Conservation (phyloP, 176 grass and related monocot genomes). For the Triticum dicoccoides region DNA sequence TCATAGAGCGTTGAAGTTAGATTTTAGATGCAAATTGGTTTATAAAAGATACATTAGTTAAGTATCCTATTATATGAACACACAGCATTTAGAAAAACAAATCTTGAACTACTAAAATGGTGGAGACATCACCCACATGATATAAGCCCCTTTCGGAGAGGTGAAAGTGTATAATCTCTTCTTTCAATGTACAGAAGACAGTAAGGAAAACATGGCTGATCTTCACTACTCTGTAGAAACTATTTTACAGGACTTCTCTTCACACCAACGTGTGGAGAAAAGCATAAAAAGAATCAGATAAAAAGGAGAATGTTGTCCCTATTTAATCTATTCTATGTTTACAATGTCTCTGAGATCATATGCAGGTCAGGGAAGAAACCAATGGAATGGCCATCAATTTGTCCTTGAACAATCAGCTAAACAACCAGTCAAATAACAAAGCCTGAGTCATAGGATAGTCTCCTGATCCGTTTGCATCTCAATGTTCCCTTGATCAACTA, state of each 20-base stretch:
- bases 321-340: constrained; percentile 32
- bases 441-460: constrained; percentile 21
- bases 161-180: constrained; percentile 7
- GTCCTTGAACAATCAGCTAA: neutral
- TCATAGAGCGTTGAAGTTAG: neutral
- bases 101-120: neutral
- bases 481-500: constrained; percentile 52
- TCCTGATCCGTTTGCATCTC: constrained; percentile 46
- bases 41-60: neutral
- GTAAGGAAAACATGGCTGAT: constrained; percentile 24
- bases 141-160: constrained; percentile 6
- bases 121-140: neutral
- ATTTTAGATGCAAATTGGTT: neutral
- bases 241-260: constrained; percentile 31
- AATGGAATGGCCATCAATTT: neutral
- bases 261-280: constrained; percentile 18
- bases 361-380: constrained; percentile 3
- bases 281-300: neutral
- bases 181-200: constrained; percentile 7
- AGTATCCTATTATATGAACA: neutral
- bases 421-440: neutral
- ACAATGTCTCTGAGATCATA: constrained; percentile 31
- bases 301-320: neutral
- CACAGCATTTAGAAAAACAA: neutral
- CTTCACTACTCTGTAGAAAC: constrained; percentile 9